Conservation (phyloP, 83 land plant genomes). For the Picea engelmannii region DNA sequence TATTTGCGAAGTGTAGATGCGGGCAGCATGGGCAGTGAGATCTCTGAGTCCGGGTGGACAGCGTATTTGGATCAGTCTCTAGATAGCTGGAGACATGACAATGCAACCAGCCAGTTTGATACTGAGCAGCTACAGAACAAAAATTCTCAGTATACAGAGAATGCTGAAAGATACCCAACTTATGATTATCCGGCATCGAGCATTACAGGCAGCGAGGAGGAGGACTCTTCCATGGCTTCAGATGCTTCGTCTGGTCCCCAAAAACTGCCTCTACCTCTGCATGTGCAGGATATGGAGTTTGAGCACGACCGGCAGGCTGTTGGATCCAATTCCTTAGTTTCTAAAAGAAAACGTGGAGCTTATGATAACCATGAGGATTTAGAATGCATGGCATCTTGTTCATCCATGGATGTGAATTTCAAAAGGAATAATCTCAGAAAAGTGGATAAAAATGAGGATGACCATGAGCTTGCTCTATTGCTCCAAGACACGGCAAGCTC, state of each 20-base stretch:
- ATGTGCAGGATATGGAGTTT: not conserved
- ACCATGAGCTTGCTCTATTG: not conserved
- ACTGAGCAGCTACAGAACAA: not conserved
- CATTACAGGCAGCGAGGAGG: too few species aligned
- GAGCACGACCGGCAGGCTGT: not conserved
- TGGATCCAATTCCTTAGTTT: not conserved
- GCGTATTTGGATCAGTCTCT: constrained; percentile 7
- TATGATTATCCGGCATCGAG: too few species aligned
- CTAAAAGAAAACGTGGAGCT: not conserved
- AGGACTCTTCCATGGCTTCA: not conserved
- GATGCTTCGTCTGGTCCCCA: constrained; percentile 6
- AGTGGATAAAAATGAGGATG: not conserved
- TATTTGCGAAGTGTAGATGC: not conserved
- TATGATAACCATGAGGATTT: not conserved
- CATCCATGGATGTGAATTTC: not conserved
- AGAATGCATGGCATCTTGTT: not conserved
- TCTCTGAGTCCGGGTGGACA: constrained; percentile 9
- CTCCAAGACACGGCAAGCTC: constrained; percentile 10
- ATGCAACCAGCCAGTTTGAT: not conserved
- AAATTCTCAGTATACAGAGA: not conserved
- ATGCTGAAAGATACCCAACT: not conserved
- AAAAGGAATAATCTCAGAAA: not conserved
- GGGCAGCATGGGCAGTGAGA: not conserved
- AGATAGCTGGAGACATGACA: not conserved
- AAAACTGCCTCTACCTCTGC: not conserved